phyloP scores from a whole-genome alignment of 805 yeast genomes.

The Metschnikowia vanudenii region DNA sequence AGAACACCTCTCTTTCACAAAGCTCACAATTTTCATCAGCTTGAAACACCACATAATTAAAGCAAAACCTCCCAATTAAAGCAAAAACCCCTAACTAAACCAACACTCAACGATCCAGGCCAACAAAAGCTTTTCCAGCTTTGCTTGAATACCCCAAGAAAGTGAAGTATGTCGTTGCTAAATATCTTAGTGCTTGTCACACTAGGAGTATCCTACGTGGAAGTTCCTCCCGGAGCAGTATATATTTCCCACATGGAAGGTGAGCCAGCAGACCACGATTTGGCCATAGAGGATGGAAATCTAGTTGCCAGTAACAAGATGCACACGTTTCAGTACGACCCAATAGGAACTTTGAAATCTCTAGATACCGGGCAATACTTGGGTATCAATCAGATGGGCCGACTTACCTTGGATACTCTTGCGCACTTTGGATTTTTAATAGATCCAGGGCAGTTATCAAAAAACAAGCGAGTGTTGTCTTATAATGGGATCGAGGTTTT shows the following conservation, averaged over 20 bases:
- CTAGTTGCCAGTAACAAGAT: constrained; percentile 2
- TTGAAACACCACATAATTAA: too few species aligned
- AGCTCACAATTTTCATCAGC: too few species aligned
- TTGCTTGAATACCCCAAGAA: background rate
- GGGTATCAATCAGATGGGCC: constrained; percentile 1
- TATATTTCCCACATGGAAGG: constrained; percentile 3
- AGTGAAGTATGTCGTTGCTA: background rate
- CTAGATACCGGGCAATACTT: background rate
- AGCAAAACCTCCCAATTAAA: too few species aligned
- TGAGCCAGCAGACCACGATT: constrained; percentile 4
- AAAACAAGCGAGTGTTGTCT: background rate
- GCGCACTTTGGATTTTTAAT: constrained; percentile 5
- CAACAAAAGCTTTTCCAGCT: too few species aligned
- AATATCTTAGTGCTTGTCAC: background rate
- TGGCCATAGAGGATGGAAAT: background rate
- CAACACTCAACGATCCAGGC: too few species aligned
- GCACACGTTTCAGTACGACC: background rate
- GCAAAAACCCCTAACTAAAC: too few species aligned
- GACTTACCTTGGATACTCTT: background rate
- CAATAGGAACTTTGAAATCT: background rate
- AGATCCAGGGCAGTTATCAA: background rate
- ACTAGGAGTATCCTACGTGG: background rate
- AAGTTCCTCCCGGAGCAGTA: constrained; percentile 1
- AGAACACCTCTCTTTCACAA: too few species aligned
- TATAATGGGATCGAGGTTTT: constrained; percentile 4